Base-by-base conservation (phyloP, 140 eudicot genomes). In the Bidens hawaiensis region DNA sequence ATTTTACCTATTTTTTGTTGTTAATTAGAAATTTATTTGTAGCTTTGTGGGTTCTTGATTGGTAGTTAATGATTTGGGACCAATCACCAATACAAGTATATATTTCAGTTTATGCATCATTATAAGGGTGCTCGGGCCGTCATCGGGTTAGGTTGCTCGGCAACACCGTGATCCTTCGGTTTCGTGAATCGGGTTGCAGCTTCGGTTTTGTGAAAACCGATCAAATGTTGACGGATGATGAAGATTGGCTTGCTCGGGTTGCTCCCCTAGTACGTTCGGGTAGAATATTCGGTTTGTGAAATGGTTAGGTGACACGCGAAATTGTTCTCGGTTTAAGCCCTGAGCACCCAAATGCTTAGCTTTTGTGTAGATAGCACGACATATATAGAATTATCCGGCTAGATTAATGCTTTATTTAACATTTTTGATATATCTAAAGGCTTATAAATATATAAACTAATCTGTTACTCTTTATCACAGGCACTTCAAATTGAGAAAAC, bases 401-500 rank as follows among this genome's bases (percentile, higher is more conserved):
- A 36, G 34, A 70, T 38, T 30, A 12, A 3, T 27, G 56, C 26
- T 61, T 71, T 60, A 50, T 34, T 17, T 42, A 13, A n/a, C 25
- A 8, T 40, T 13, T 56, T 42, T 0, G 46, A 8, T 27, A 54
- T 68, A 18, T 15, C 11, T 28, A 18, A 27, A 28, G 22, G 47
- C 47, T 2, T 45, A 43, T 72, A 60, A 72, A 15, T 13, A n/a
- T n/a, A n/a, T n/a, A n/a, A 59, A 40, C 64, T 40, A 24, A n/a
- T n/a, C n/a, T 60, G 33, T 60, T 50, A 40, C 47, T 65, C 26
- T 49, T 14, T 79, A 52, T 78, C 60, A 30, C 82, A 93, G 99
- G 96, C 99, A 21, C 79, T 93, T 52, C 99, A 88, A 60, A 49
- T 83, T 14, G 96, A 88, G 46, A 85, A 81, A 76, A 76, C 80